A percentile compares a stretch with the other conserved stretches of the same genome.
Conservation (phyloP, 805 yeast genomes). For the Hanseniaspora taiwanica region DNA sequence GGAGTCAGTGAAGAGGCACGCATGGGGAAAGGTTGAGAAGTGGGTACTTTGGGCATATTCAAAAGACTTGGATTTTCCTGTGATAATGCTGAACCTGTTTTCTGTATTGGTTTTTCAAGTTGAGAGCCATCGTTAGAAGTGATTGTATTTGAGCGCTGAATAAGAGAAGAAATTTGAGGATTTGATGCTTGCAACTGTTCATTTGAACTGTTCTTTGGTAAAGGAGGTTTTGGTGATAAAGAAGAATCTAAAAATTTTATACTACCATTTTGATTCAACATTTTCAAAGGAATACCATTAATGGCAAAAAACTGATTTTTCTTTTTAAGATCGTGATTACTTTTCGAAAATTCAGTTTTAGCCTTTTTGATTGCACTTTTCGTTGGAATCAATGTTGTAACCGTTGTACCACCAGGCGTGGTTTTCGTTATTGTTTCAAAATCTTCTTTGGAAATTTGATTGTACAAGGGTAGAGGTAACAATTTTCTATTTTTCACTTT, state of each 20-base stretch:
- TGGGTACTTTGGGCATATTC: no score
- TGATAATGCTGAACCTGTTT: no score
- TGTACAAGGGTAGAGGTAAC: conserved; percentile 77
- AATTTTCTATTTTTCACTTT: no score
- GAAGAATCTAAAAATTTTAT: conserved; percentile 19
- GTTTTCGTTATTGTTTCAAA: conserved; percentile 76
- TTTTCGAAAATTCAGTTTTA: conserved; percentile 8
- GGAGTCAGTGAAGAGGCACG: no score
- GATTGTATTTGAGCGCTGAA: conserved; percentile 4
- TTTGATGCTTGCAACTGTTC: background rate
- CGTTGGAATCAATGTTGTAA: conserved; percentile 81
- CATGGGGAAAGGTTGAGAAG: no score
- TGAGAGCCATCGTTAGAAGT: background rate
- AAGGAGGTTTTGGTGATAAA: no score
- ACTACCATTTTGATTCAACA: conserved; percentile 75
- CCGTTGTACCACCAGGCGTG: conserved; percentile 84
- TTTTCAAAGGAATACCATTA: conserved; percentile 54
- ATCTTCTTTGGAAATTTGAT: conserved; percentile 80
- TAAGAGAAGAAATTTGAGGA: background rate
- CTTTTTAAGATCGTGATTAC: background rate
- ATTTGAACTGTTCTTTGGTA: no score
- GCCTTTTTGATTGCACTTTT: conserved; percentile 47
- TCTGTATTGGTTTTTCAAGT: no score
- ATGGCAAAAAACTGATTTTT: conserved; percentile 33
- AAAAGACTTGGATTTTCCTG: no score